phyloP scores from a whole-genome alignment of 257 asterid genomes.

The Scutellaria minor region DNA sequence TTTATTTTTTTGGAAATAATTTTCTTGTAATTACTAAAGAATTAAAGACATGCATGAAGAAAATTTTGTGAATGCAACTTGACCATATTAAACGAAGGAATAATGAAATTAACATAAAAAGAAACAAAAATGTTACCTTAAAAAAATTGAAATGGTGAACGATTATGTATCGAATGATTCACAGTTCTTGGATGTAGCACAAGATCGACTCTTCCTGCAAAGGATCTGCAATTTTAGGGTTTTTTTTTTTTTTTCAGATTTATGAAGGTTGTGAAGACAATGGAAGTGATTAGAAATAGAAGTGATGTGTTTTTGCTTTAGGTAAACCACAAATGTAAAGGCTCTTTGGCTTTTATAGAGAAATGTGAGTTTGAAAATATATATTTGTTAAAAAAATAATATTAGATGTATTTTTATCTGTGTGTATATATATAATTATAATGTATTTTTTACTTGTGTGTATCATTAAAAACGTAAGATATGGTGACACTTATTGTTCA shows the following conservation, averaged over 20 bases:
- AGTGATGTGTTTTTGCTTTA: neutral
- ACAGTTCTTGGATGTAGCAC: neutral
- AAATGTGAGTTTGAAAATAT: too few relatives aligned
- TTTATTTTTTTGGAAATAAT: too few relatives aligned
- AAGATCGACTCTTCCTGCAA: neutral
- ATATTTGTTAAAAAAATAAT: too few relatives aligned
- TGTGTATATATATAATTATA: too few relatives aligned
- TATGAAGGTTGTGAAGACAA: constrained; percentile 15
- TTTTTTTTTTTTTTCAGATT: neutral
- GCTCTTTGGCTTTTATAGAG: neutral
- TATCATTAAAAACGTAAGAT: too few relatives aligned
- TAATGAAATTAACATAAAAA: neutral
- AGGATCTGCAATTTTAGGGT: too few relatives aligned
- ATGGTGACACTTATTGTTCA: neutral
- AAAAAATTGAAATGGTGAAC: neutral
- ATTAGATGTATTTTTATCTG: too few relatives aligned
- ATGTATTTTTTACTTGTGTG: too few relatives aligned
- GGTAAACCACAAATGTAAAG: neutral
- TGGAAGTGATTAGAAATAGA: neutral
- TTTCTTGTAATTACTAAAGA: too few relatives aligned
- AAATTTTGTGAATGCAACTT: neutral
- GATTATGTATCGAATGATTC: neutral
- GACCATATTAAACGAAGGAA: neutral
- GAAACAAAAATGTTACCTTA: neutral
- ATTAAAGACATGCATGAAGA: neutral